Base-by-base conservation (phyloP, 495 filamentous ascomycete genomes). In the Saxophila tyrrhenica region DNA sequence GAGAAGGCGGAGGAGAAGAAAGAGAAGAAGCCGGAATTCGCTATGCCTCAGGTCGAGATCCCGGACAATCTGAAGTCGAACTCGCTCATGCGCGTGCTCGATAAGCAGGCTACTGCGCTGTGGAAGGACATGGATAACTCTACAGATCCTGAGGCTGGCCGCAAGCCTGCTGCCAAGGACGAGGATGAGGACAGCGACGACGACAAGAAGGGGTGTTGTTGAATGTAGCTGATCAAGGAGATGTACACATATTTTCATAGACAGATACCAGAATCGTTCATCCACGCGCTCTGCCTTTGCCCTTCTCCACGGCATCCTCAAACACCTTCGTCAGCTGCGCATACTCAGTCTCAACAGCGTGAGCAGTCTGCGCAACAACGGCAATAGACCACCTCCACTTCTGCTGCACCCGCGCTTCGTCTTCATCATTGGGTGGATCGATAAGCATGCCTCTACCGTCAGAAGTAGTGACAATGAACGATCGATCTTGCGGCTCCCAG, bases 121-220 rank as follows among this genome's bases (percentile, higher is more conserved):
- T 38, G 59, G 9, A 52, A 54, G 19, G 66, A 68, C 47, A 68
- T 68, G 64, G 63, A 65, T 25, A 64, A 65, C 51, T 58, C 62
- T 8, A 39, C 50, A 50, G 29, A 48, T 25, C 10, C 20, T 3
- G 45, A 48, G 20, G 45, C 45, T 20, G 45, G 45, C 10, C 21
- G 13, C 11, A 48, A 48, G 45, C 8, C 41, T n/a, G 41, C 5
- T 8, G 8, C 41, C 16, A 44, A 17, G 8, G n/a, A 44, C 8
- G 20, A 17, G 7, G 41, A 17, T 5, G 41, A 44, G 7, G 41
- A 44, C 15, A n/a, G 8, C 8, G 41, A 44, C 17, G 41, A 44
- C 16, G 15, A n/a, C 9, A 39, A 39, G 35, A 39, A 9, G 9
- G 35, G n/a, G n/a, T n/a, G n/a, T n/a, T n/a, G n/a, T n/a, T n/a